Evolutionary conservation across 495 filamentous ascomycete genomes (phyloP).

Genomic region (Talaromyces thailandensis): DNA sequence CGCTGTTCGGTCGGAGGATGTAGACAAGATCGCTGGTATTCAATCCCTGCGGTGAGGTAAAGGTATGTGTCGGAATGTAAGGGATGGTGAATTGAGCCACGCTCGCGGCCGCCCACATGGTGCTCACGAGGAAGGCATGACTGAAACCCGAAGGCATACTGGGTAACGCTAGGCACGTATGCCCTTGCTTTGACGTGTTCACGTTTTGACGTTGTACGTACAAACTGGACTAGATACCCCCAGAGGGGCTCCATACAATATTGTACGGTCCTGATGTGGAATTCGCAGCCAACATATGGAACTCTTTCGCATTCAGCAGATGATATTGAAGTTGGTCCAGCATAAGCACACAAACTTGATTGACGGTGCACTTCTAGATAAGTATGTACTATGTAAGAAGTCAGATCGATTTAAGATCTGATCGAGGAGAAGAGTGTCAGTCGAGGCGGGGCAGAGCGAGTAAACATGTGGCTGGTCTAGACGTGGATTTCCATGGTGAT

Average conservation of each 20-base stretch:
- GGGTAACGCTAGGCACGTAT: not conserved
- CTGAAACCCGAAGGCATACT: conserved; percentile 1
- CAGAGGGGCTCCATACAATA: not conserved
- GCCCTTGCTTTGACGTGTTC: not conserved
- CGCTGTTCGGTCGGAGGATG: conserved; percentile 45
- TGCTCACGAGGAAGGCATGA: conserved; percentile 11
- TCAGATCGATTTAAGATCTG: not conserved
- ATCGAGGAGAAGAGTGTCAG: not conserved
- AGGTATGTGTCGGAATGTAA: conserved; percentile 65
- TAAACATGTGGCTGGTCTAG: not conserved
- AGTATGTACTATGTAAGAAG: not conserved
- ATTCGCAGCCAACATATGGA: not conserved
- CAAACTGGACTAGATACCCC: not conserved
- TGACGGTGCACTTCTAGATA: not conserved
- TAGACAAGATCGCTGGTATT: conserved; percentile 45
- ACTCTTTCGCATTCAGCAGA: not conserved
- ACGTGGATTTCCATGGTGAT: not conserved
- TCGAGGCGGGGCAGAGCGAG: not conserved
- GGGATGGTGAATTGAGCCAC: conserved; percentile 41
- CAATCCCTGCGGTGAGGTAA: conserved; percentile 37
- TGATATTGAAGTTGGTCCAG: not conserved
- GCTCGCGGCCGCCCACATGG: conserved; percentile 12
- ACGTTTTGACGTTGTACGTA: not conserved
- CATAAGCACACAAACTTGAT: not conserved
- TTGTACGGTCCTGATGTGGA: not conserved